phyloP scores from a whole-genome alignment of 768 basidiomycete genomes.

The Fomitopsis pulvina region DNA sequence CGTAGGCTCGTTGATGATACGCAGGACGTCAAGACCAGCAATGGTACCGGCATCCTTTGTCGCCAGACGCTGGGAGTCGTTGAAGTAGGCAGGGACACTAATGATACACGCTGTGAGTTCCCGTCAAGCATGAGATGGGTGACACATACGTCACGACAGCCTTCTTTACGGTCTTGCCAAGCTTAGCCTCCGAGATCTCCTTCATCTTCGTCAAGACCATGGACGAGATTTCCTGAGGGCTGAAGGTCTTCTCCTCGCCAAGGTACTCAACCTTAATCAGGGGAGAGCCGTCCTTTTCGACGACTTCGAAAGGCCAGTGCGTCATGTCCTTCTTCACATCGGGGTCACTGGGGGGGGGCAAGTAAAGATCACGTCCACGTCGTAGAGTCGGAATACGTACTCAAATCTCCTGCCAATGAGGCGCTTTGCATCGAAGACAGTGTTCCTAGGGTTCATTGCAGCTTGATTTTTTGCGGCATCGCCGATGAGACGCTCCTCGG shows the following conservation, averaged over 20 bases:
- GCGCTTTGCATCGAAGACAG: conserved; percentile 98
- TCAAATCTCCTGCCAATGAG: conserved; percentile 97
- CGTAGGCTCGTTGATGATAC: conserved; percentile 99
- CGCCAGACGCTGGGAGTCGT: conserved; percentile 98
- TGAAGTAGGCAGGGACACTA: conserved; percentile 95
- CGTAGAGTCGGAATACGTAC: conserved; percentile 35
- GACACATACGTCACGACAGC: conserved; percentile 90
- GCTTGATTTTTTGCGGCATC: conserved; percentile 99
- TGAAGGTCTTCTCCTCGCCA: conserved; percentile 91
- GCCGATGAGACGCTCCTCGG: conserved; percentile 95
- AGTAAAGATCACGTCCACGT: not conserved
- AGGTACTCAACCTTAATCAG: conserved; percentile 96
- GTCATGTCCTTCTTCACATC: conserved; percentile 96
- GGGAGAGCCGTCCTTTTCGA: conserved; percentile 96
- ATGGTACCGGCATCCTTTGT: conserved; percentile 99
- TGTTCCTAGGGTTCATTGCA: conserved; percentile 99
- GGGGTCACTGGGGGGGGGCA: conserved; percentile 50
- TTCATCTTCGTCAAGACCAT: conserved; percentile 99
- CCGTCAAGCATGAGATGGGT: not conserved
- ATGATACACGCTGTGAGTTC: not conserved
- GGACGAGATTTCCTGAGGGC: conserved; percentile 98
- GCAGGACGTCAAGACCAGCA: conserved; percentile 96
- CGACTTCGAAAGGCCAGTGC: conserved; percentile 97
- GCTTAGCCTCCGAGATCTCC: conserved; percentile 98
- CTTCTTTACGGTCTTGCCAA: conserved; percentile 97